These are phyloP conservation scores for Nymphaea colorata DNA, from an alignment of 164 flowering plant genomes.

Conservation along the genomic window DNA sequence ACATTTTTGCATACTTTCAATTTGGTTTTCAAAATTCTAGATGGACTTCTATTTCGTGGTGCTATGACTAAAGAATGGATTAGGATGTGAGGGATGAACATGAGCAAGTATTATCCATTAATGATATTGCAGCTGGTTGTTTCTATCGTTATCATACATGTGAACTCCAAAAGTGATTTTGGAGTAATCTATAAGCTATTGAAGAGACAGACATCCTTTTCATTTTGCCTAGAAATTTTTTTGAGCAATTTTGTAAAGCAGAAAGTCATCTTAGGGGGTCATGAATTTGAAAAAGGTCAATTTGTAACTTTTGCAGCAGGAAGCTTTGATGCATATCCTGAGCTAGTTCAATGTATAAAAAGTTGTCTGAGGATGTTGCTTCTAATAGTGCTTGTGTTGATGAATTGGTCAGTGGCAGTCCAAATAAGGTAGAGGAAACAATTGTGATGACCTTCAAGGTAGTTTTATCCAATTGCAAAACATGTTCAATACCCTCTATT, in stretches of 20 bases:
- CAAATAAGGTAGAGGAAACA: neutral
- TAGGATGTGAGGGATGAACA: slow-evolving; percentile 5
- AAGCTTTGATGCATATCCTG: neutral
- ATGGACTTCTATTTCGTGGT: slow-evolving; percentile 13
- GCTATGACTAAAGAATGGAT: slow-evolving; percentile 33
- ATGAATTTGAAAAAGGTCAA: slow-evolving; percentile 5
- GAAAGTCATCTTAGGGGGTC: slow-evolving; percentile 2
- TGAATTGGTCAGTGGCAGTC: neutral
- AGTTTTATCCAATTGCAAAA: neutral
- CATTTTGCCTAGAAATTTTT: slow-evolving; percentile 31
- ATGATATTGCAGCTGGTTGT: slow-evolving; percentile 36
- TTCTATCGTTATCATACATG: slow-evolving; percentile 21
- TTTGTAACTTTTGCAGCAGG: neutral
- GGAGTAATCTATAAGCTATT: slow-evolving; percentile 13
- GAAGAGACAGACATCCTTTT: slow-evolving; percentile 10
- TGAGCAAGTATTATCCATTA: slow-evolving; percentile 11
- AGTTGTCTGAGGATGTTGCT: neutral
- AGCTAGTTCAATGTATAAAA: neutral
- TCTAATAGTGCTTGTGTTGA: neutral
- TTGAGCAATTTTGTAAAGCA: slow-evolving; percentile 7
- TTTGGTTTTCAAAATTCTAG: slow-evolving; percentile 8
- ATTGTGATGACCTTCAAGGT: neutral
- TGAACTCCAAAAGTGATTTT: slow-evolving; percentile 21
- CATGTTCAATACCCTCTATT: too few relatives aligned
- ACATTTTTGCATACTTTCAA: slow-evolving; percentile 1